Conservation (phyloP, 202 grass and related monocot species). For the Alloteropsis angusta region DNA sequence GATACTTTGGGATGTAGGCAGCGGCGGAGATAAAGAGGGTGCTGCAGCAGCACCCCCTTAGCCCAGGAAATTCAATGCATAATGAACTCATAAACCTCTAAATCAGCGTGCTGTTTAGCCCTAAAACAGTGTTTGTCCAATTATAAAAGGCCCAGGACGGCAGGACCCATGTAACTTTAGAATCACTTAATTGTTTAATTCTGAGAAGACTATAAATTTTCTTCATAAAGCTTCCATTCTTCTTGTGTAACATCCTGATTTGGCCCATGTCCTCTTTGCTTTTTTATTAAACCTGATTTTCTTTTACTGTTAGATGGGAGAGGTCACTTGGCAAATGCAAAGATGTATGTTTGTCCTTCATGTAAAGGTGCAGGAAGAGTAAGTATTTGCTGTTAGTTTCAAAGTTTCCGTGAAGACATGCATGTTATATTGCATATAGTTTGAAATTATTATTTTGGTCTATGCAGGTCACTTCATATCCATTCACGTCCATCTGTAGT, state of each 20-base stretch:
- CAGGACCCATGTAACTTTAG: neutral
- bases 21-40: neutral
- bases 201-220: neutral
- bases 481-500: constrained; percentile 72
- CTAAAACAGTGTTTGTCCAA: neutral
- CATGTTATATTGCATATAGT: neutral
- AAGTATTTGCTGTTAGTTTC: constrained; percentile 27
- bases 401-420: constrained; percentile 14
- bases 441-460: constrained; percentile 23
- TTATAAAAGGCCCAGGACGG: neutral
- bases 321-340: constrained; percentile 67
- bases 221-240: constrained; percentile 9
- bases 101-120: neutral
- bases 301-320: constrained; percentile 59
- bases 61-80: neutral
- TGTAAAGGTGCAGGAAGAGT: constrained; percentile 77
- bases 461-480: constrained; percentile 69
- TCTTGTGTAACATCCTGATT: neutral
- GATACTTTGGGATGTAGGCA: constrained; percentile 4
- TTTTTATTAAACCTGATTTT: constrained; percentile 24
- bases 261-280: constrained; percentile 8
- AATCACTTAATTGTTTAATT: neutral
- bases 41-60: neutral
- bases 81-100: neutral
- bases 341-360: constrained; percentile 63